Evolutionary conservation across 441 rosid species (phyloP), one percentile per base, ranked within the genome.

Genomic region (Erodium moschatum): DNA sequence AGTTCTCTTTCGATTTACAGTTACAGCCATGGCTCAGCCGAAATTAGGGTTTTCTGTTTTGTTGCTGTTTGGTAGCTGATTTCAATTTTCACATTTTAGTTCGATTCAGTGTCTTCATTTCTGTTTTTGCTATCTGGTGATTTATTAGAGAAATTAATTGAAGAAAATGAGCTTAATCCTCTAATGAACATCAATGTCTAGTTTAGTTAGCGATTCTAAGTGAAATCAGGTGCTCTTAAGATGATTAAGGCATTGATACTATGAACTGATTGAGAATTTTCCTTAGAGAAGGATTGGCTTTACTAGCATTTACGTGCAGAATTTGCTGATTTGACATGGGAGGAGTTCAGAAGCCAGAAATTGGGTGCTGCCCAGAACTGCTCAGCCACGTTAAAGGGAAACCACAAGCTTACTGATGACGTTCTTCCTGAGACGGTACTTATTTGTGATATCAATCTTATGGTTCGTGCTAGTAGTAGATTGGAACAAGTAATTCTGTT

Each of bases 311-410:
- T 48, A n/a, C 16, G 16, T 38, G 67, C 82, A 93, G 98, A 87
- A 6, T 93, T 85, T 82, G 87, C 96, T 81, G 97, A 93, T 75
- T 83, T 80, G 96, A 87, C 84, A 42, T 91, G 96, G 98, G 82
- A 87, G 80, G 98, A 91, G 83, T 93, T 93, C 81, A 80, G 81
- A 72, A 87, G 73, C 80, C 86, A 79, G 67, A 87, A 84, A 80
- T 74, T 91, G 79, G 98, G 97, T 73, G 95, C 93, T 78, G 88
- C 98, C 48, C 98, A 91, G 64, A 91, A 88, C 81, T 94, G 96
- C 84, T 89, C 97, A 62, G 98, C 98, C 48, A 94, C 98, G n/a
- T 19, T 58, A 38, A 85, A 80, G 74, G 96, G 97, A 67, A 91
- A 73, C 69, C 91, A 91, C 89, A 86, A 79, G 79, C 86, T 93